These are phyloP conservation scores for Teunomyces stri DNA, from an alignment of 805 yeast species.

Conservation along the genomic window DNA sequence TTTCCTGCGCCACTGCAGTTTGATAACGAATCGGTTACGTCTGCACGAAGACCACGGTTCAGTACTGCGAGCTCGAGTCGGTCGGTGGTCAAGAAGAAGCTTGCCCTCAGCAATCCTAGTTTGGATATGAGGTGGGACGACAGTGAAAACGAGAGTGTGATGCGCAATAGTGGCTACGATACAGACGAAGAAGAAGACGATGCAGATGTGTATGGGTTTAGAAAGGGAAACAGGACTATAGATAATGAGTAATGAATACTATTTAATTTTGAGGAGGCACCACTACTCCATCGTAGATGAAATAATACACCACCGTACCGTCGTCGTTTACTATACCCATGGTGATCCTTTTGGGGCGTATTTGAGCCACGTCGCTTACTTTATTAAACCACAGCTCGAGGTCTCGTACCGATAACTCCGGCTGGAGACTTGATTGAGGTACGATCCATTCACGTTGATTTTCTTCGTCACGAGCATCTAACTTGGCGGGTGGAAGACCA, in stretches of 20 bases:
- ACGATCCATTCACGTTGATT: constrained; percentile 39
- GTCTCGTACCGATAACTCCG: constrained; percentile 32
- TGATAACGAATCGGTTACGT: background rate
- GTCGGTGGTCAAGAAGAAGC: constrained; percentile 6
- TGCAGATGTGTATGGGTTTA: constrained; percentile 3
- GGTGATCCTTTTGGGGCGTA: constrained; percentile 46
- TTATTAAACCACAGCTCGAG: constrained; percentile 40
- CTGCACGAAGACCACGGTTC: background rate
- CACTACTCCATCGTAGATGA: constrained; percentile 61
- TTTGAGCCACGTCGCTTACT: constrained; percentile 14
- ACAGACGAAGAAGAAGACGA: constrained; percentile 8
- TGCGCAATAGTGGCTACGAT: constrained; percentile 8
- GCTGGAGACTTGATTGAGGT: constrained; percentile 26
- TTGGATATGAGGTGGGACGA: constrained; percentile 1
- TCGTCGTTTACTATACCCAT: constrained; percentile 61
- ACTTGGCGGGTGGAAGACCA: constrained; percentile 32
- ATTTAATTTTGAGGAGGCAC: constrained; percentile 57
- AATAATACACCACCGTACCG: constrained; percentile 70
- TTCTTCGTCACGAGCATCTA: constrained; percentile 20
- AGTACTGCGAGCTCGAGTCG: background rate
- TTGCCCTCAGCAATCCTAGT: constrained; percentile 1
- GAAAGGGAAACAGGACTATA: background rate
- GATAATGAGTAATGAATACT: background rate
- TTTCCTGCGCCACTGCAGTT: background rate
- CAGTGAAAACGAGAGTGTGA: constrained; percentile 5